Conservation (phyloP, 2,329 filamentous ascomycete species). For the Ophiostoma australiae region DNA sequence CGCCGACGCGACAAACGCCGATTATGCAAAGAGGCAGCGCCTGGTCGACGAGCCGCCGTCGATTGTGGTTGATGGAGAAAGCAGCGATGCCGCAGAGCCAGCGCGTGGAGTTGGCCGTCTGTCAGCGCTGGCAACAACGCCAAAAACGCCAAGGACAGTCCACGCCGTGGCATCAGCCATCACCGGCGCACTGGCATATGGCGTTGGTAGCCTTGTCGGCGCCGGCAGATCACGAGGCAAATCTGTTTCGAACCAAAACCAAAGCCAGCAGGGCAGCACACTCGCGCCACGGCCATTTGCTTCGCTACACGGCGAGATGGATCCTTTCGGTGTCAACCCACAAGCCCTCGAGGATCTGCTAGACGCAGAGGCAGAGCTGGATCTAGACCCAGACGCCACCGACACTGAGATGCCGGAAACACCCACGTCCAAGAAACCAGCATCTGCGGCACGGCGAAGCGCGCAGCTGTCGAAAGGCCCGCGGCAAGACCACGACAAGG, state of each 20-base stretch:
- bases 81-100: background rate
- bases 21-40: slow-evolving; percentile 17
- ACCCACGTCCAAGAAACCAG: background rate
- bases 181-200: slow-evolving; percentile 23
- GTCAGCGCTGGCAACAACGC: slow-evolving; percentile 22
- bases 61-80: background rate
- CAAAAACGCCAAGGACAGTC: slow-evolving; percentile 28
- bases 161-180: slow-evolving; percentile 28
- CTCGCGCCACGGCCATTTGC: slow-evolving; percentile 11
- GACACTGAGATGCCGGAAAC: slow-evolving; percentile 2
- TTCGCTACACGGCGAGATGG: background rate
- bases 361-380: background rate
- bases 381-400: background rate
- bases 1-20: slow-evolving; percentile 10
- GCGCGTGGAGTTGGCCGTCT: background rate
- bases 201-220: slow-evolving; percentile 15
- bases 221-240: background rate
- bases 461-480: background rate
- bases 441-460: background rate
- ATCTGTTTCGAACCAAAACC: background rate
- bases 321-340: background rate
- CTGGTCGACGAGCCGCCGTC: slow-evolving; percentile 11
- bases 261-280: background rate
- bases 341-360: background rate
- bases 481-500: slow-evolving; percentile 5